phyloP scores from a whole-genome alignment of 139 green algal species.

The Auxenochlorella pyrenoidosa region DNA sequence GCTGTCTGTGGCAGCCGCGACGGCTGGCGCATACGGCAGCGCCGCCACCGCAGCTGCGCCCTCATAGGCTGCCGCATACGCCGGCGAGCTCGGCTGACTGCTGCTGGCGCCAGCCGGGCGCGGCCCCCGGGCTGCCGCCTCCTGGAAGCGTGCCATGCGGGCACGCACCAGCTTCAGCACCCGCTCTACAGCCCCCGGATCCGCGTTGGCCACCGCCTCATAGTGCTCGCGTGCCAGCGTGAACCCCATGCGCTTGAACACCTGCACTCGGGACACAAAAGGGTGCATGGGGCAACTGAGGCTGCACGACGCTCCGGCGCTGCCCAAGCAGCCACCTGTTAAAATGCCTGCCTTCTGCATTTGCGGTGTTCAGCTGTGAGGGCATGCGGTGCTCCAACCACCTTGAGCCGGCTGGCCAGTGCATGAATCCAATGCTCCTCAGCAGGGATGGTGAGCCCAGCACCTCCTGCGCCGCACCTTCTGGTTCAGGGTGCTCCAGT shows the following conservation, averaged over 20 bases:
- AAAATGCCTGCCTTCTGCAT: too few relatives aligned
- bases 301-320: too few relatives aligned
- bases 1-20: not conserved
- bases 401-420: too few relatives aligned
- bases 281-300: too few relatives aligned
- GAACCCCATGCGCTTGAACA: constrained; percentile 86
- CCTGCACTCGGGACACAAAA: not conserved
- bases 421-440: not conserved
- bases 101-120: not conserved
- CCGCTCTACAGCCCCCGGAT: constrained; percentile 78
- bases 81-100: constrained; percentile 7
- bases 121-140: not conserved
- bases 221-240: constrained; percentile 64
- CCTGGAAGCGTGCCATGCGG: constrained; percentile 60
- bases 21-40: too few relatives aligned
- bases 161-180: constrained; percentile 84
- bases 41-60: not conserved
- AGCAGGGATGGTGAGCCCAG: not conserved
- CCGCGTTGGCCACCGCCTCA: constrained; percentile 68
- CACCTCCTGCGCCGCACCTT: constrained; percentile 52
- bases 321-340: too few relatives aligned
- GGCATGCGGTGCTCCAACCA: too few relatives aligned
- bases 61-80: not conserved
- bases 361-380: too few relatives aligned
- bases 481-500: constrained; percentile 94